Conservation (phyloP, 306 rosid genomes). For the Lathyrus sativus region DNA sequence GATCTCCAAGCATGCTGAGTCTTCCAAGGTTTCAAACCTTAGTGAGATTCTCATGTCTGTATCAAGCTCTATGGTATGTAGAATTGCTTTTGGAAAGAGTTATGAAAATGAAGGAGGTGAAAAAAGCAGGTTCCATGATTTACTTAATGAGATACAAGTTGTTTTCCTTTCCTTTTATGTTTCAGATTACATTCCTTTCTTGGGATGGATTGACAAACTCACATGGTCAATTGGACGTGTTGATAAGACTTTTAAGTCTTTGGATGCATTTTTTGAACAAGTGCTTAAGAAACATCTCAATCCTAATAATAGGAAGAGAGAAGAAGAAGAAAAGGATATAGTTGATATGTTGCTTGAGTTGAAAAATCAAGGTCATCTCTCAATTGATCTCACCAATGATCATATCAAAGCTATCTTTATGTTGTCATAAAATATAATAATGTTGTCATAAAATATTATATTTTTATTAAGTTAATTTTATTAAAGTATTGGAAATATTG, state of each 20-base stretch:
- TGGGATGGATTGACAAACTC: conserved; percentile 20
- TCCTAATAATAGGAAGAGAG: neutral
- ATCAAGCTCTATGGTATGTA: conserved; percentile 7
- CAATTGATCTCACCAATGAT: conserved; percentile 22
- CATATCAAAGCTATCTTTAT: neutral
- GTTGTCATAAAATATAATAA: too few species aligned
- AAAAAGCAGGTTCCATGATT: conserved; percentile 19
- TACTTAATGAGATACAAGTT: neutral
- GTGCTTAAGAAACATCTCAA: neutral
- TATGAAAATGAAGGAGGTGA: conserved; percentile 16
- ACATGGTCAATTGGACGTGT: neutral
- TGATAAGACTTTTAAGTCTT: neutral
- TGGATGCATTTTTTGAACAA: conserved; percentile 21
- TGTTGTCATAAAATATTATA: too few species aligned
- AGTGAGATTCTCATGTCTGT: conserved; percentile 15
- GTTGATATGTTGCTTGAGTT: conserved; percentile 20
- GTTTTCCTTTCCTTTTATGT: conserved; percentile 1
- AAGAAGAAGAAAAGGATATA: neutral
- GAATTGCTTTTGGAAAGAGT: conserved; percentile 21
- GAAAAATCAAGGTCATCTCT: neutral
- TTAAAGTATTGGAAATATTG: too few species aligned
- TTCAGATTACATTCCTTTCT: conserved; percentile 8
- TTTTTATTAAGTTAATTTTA: too few species aligned
- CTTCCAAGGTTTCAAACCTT: conserved; percentile 1
- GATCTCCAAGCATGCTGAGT: neutral